Evolutionary conservation across 495 filamentous ascomycete genomes (phyloP).

Genomic region (Tricharina praecox): DNA sequence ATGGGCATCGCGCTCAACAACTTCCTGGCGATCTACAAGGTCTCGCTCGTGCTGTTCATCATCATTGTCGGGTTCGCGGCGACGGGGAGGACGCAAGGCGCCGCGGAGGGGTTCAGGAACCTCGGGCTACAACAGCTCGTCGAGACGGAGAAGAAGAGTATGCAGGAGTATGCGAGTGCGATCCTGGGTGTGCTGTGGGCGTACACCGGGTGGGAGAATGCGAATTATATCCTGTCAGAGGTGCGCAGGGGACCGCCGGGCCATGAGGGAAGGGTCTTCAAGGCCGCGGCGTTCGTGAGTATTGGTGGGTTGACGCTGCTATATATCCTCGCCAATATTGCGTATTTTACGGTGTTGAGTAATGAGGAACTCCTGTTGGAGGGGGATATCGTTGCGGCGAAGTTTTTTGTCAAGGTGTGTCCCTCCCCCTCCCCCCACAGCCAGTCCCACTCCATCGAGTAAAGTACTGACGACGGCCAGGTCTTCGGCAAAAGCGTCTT

Average conservation of each 20-base stretch:
- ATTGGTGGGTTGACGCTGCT: constrained; percentile 9
- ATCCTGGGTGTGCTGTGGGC: constrained; percentile 16
- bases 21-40: constrained; percentile 14
- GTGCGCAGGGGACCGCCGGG: constrained; percentile 17
- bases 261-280: constrained; percentile 11
- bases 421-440: too few species aligned
- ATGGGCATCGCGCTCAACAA: constrained; percentile 16
- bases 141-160: constrained; percentile 8
- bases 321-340: constrained; percentile 17
- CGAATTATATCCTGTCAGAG: constrained; percentile 16
- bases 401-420: constrained; percentile 16
- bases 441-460: too few species aligned
- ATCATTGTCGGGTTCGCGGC: constrained; percentile 10
- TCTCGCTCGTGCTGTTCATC: constrained; percentile 10
- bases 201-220: constrained; percentile 20
- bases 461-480: too few species aligned
- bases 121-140: background rate
- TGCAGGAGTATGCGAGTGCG: constrained; percentile 13
- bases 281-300: constrained; percentile 13
- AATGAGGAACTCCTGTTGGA: constrained; percentile 8
- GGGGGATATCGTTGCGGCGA: constrained; percentile 14
- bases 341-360: constrained; percentile 16
- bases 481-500: constrained; percentile 16
- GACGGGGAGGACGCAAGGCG: constrained; percentile 10
- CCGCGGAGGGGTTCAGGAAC: constrained; percentile 6